Conservation (phyloP, 1,284 basidiomycete species). For the Cryptococcus sp. region DNA sequence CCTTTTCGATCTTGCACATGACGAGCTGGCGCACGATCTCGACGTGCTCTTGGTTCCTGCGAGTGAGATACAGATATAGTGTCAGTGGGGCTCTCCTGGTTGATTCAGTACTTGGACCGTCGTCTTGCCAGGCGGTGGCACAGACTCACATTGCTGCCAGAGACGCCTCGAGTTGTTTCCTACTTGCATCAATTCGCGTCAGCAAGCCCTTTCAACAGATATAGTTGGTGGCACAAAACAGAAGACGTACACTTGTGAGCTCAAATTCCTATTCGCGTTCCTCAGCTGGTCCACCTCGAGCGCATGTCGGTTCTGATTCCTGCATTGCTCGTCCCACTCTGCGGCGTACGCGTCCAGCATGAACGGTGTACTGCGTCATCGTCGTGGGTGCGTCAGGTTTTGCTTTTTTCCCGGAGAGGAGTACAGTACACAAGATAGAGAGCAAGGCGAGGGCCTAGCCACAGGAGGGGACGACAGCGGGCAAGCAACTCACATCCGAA, state of each 20-base stretch:
- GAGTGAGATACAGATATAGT: not conserved
- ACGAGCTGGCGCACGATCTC: constrained; percentile 77
- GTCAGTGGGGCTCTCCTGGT: constrained; percentile 1
- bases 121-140: not conserved
- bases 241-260: constrained; percentile 67
- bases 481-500: constrained; percentile 59
- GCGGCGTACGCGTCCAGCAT: constrained; percentile 84
- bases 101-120: not conserved
- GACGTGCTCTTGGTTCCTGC: constrained; percentile 49
- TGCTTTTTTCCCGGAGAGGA: not conserved
- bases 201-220: not conserved
- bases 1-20: constrained; percentile 74
- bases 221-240: constrained; percentile 4
- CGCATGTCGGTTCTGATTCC: constrained; percentile 70
- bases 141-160: constrained; percentile 71
- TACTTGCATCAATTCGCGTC: constrained; percentile 36
- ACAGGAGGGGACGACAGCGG: not conserved
- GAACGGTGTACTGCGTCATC: constrained; percentile 65
- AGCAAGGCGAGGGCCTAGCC: no score
- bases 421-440: no score
- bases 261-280: constrained; percentile 71
- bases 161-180: constrained; percentile 71
- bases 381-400: not conserved
- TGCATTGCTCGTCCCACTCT: constrained; percentile 74
- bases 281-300: constrained; percentile 69